Percentiles rank a stretch among this genome's conserved stretches.
Evolutionary conservation across 306 rosid species (phyloP).

Genomic region (Gastrolobium villosum): DNA sequence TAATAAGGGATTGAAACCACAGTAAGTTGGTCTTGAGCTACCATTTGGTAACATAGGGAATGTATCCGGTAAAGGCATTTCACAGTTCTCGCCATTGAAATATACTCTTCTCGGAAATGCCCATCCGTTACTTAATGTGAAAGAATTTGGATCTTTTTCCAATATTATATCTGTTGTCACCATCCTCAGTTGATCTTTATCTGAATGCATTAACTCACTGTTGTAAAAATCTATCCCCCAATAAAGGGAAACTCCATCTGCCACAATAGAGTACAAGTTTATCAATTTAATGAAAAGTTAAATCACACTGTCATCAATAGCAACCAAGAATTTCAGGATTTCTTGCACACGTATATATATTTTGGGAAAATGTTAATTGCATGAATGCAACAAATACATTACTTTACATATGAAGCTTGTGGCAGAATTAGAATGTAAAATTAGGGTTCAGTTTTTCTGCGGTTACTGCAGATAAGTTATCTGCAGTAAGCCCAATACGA

Average conservation of each 20-base stretch:
- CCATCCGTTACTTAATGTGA: constrained; percentile 83
- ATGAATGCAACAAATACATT: too few relatives aligned
- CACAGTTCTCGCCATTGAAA: constrained; percentile 79
- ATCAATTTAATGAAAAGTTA: background rate
- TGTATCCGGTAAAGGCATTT: constrained; percentile 75
- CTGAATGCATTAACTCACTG: constrained; percentile 56
- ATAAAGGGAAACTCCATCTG: constrained; percentile 79
- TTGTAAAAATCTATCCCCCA: constrained; percentile 83
- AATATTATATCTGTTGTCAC: constrained; percentile 72
- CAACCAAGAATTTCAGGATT: background rate
- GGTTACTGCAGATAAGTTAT: too few relatives aligned
- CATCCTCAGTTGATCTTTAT: constrained; percentile 50
- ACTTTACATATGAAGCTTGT: too few relatives aligned
- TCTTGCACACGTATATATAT: too few relatives aligned
- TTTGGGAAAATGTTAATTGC: too few relatives aligned
- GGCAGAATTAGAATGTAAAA: too few relatives aligned
- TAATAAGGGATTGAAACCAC: constrained; percentile 27
- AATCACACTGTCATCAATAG: background rate
- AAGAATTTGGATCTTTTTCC: constrained; percentile 61
- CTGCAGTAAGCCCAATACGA: too few relatives aligned
- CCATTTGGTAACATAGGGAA: constrained; percentile 77
- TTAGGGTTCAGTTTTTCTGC: too few relatives aligned
- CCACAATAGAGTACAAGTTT: constrained; percentile 7
- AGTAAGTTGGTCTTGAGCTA: constrained; percentile 31
- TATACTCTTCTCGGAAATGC: constrained; percentile 80